A percentile compares a stretch with the other conserved stretches of the same genome.
Evolutionary conservation across 2,329 filamentous ascomycete species (phyloP).

Genomic region (Botryotinia narcissicola): DNA sequence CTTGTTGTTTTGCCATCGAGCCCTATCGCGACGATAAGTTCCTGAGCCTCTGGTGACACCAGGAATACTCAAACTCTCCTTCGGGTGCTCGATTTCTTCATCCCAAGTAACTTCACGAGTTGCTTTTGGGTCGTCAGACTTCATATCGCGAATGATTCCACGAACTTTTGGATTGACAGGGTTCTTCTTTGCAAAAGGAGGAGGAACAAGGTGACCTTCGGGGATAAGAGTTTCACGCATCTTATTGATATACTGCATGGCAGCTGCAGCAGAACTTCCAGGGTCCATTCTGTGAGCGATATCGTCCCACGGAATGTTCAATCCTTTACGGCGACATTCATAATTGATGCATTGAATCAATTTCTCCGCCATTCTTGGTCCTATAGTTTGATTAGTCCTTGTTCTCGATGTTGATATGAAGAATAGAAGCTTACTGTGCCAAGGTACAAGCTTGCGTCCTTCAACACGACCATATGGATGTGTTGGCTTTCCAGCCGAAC

Average conservation of each 20-base stretch:
- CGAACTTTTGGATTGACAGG: slow-evolving; percentile 25
- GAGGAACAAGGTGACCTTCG: slow-evolving; percentile 38
- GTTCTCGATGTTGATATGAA: neutral
- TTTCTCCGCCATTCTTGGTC: slow-evolving; percentile 48
- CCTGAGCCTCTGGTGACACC: slow-evolving; percentile 34
- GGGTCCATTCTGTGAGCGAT: slow-evolving; percentile 33
- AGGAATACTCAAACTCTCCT: slow-evolving; percentile 26
- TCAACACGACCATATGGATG: slow-evolving; percentile 38
- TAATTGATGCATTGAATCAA: slow-evolving; percentile 44
- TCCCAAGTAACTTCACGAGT: slow-evolving; percentile 27
- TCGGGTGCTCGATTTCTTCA: slow-evolving; percentile 28
- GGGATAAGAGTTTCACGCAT: slow-evolving; percentile 28
- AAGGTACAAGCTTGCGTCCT: slow-evolving; percentile 44
- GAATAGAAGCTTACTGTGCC: slow-evolving; percentile 42
- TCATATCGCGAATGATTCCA: slow-evolving; percentile 31
- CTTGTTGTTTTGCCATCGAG: neutral
- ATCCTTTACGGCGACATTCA: slow-evolving; percentile 36
- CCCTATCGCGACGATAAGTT: slow-evolving; percentile 25
- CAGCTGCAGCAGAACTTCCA: slow-evolving; percentile 29
- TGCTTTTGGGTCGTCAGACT: slow-evolving; percentile 10
- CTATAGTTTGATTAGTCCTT: slow-evolving; percentile 33
- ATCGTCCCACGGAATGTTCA: slow-evolving; percentile 33
- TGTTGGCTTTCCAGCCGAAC: neutral
- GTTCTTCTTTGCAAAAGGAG: slow-evolving; percentile 27
- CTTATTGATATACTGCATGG: slow-evolving; percentile 32